Evolutionary conservation across 192 early-diverging fungal species (phyloP), one percentile per base, ranked within the genome.

Genomic region (Linnemannia hyalina): DNA sequence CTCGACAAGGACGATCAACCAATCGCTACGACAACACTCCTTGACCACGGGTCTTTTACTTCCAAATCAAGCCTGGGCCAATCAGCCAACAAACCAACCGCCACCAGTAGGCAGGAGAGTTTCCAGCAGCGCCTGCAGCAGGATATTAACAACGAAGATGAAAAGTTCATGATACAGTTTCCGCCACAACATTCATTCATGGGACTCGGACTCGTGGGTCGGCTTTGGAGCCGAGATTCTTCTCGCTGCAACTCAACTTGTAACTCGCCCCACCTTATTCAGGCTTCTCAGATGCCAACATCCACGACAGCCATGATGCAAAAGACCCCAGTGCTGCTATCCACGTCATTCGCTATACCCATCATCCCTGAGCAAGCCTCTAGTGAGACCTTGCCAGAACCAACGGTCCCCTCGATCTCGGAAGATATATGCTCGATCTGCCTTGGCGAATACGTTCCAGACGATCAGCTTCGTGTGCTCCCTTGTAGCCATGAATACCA

Each of bases 401-500:
- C 55, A 26, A 16, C 52, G 18, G 3, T 16, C 1, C 23, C 29
- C 15, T n/a, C 47, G n/a, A 42, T 73, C 41, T 52, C 55, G 0
- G 73, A 73, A 44, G 84, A 86, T 1, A 5, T 73, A 2, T 86
- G 84, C 40, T 81, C 88, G 3, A 89, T 89, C 54, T 89, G 88
- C 29, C 72, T 88, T 13, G 68, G 72, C 13, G 82, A 88, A 11
- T 88, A 83, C 36, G 70, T 9, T 1, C 16, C 68, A 9, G 80
- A 68, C 9, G 87, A 88, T 41, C 63, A 42, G 23, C 63, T 88
- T 23, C 78, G 87, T 22, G 13, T 80, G 10, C 69, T 88, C 4
- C 78, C 81, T 11, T 88, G 87, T 46, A 52, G 57, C 13, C 87
- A 88, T 46, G 87, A 88, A 63, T 88, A 83, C 49, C 87, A 83